Base-by-base conservation (phyloP, 352 stramenopile species). In the Globisporangium apiculatum region DNA sequence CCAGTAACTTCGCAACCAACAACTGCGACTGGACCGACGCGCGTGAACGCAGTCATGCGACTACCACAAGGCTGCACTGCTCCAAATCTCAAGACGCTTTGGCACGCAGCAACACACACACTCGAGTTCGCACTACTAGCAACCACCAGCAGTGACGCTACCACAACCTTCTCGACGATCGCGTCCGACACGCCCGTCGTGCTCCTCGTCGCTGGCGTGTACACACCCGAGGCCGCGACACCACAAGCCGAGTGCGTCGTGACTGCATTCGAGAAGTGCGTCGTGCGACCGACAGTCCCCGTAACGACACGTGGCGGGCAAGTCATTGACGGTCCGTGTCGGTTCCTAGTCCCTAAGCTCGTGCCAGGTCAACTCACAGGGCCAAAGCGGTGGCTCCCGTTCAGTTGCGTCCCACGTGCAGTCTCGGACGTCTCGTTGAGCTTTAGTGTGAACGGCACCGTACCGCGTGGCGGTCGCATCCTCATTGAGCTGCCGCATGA, bases 261-360 rank as follows among this genome's bases (percentile, higher is more conserved):
- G 45, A 89, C 77, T 2, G 73, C 68, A 46, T 89, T 76, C 38
- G 77, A 89, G 60, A 89, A 87, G 55, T 60, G 86, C 17, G 62
- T 84, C 7, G 47, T 73, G 24, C 75, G 82, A 18, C 67, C 59
- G 11, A 89, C 77, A 0, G 67, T 83, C 5, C 79, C 77, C 3
- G 41, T 62, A 4, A 89, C 79, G 18, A 86, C 66, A 4, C 75
- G 79, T 7, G 75, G 82, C 41, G 77, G 82, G 5, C 77, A 91
- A 54, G 69, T 87, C 38, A 67, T 91, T 48, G 77, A 89, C 36
- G 79, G 82, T 0, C 79, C 77, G 0, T 66, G 62, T 4, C 49
- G 49, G 1, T 81, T 89, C 48, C 61, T 62, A 6, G 72, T 89
- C 45, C 59, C 75, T 0, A 79, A 72, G 37, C 79, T 91, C 50